Evolutionary conservation across 2,329 filamentous ascomycete species (phyloP).

Genomic region (Nemania sp.): DNA sequence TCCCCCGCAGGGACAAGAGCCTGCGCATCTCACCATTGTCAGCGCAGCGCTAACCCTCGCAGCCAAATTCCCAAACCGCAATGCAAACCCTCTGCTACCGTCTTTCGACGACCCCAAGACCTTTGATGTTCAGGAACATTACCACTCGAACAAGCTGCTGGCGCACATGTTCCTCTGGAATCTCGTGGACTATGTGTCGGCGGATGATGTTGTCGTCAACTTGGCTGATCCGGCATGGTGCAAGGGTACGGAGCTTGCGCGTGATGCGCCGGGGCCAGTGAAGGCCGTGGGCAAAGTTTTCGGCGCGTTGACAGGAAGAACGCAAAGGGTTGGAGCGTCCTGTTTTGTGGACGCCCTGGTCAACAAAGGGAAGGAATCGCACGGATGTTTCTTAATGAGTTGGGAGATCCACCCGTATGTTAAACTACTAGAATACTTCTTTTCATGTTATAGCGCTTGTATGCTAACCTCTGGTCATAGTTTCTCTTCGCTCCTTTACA

Average conservation of each 20-base stretch:
- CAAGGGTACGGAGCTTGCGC: constrained; percentile 57
- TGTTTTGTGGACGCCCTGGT: constrained; percentile 61
- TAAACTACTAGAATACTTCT: not conserved
- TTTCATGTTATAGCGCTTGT: not conserved
- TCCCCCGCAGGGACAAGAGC: not conserved
- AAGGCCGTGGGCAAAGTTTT: constrained; percentile 7
- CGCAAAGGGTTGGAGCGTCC: constrained; percentile 55
- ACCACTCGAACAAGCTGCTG: constrained; percentile 47
- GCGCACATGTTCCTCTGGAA: constrained; percentile 52
- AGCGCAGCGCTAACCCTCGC: constrained; percentile 26
- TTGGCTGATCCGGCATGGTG: constrained; percentile 59
- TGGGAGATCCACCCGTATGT: constrained; percentile 61
- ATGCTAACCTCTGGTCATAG: constrained; percentile 13
- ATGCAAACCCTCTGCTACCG: constrained; percentile 18
- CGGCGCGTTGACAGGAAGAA: constrained; percentile 48
- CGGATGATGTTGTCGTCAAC: constrained; percentile 60
- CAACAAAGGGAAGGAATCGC: constrained; percentile 61
- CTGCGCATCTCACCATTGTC: constrained; percentile 35
- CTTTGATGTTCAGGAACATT: constrained; percentile 7
- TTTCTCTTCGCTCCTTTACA: constrained; percentile 31
- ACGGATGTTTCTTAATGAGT: constrained; percentile 63
- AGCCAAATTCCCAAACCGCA: constrained; percentile 16
- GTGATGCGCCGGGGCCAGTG: constrained; percentile 42
- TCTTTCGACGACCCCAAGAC: constrained; percentile 41
- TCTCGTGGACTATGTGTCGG: constrained; percentile 53